phyloP scores from a whole-genome alignment of 2,329 filamentous ascomycete species.

The Albophoma yamanashiensis region DNA sequence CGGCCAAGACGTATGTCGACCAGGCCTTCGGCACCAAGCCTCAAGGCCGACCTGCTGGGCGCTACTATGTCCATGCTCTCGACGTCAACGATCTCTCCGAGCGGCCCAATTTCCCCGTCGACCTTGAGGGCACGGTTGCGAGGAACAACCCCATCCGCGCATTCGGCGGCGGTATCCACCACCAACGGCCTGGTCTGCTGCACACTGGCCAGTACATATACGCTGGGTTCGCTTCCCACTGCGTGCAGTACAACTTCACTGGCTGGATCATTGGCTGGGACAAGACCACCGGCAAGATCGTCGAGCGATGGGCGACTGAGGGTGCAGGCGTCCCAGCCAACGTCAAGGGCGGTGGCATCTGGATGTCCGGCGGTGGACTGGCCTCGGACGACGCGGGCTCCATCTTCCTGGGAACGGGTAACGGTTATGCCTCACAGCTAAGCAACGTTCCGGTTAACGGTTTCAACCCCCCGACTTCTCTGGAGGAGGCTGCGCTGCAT shows the following conservation, averaged over 20 bases:
- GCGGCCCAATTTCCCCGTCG: slow-evolving; percentile 32
- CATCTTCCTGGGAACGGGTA: slow-evolving; percentile 27
- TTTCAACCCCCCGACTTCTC: slow-evolving; percentile 25
- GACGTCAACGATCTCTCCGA: slow-evolving; percentile 26
- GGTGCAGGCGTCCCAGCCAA: slow-evolving; percentile 25
- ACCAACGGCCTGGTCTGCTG: slow-evolving; percentile 38
- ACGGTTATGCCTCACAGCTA: slow-evolving; percentile 29
- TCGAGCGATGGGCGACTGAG: slow-evolving; percentile 30
- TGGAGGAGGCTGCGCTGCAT: slow-evolving; percentile 34
- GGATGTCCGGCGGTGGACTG: slow-evolving; percentile 29
- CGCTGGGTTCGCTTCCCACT: slow-evolving; percentile 43
- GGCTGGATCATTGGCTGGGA: slow-evolving; percentile 40
- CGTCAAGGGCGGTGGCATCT: slow-evolving; percentile 30
- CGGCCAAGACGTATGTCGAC: slow-evolving; percentile 29
- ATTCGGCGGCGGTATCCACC: slow-evolving; percentile 40
- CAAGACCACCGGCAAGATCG: slow-evolving; percentile 25
- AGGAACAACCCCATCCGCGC: slow-evolving; percentile 35
- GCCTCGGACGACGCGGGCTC: slow-evolving; percentile 27
- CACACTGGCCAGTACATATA: slow-evolving; percentile 36
- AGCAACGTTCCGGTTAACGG: slow-evolving; percentile 25
- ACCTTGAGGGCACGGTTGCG: slow-evolving; percentile 33
- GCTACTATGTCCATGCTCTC: slow-evolving; percentile 26
- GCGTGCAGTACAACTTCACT: slow-evolving; percentile 45
- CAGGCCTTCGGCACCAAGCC: slow-evolving; percentile 16
- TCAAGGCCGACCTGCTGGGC: slow-evolving; percentile 21